Conservation (phyloP, 2,329 filamentous ascomycete species). For the Periconia sp. region DNA sequence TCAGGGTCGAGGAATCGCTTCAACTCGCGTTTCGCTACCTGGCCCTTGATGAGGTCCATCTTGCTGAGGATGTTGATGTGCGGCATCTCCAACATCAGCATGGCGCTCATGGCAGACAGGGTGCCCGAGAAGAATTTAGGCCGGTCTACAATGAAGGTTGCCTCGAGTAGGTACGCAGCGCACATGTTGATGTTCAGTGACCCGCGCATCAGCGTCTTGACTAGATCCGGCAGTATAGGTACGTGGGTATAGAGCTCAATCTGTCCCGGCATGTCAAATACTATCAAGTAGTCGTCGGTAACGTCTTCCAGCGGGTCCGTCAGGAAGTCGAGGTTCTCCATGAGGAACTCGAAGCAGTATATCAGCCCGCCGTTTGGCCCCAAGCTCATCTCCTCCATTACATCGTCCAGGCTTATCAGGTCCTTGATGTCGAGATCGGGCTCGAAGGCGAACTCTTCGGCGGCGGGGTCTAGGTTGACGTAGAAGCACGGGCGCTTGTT, state of each 20-base stretch:
- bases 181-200: constrained; percentile 89
- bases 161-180: constrained; percentile 92
- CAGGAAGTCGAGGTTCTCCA: constrained; percentile 92
- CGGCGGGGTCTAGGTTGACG: constrained; percentile 96
- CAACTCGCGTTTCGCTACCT: constrained; percentile 84
- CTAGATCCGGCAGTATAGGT: constrained; percentile 84
- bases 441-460: constrained; percentile 88
- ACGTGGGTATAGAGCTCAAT: constrained; percentile 99
- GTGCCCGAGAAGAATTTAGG: constrained; percentile 98
- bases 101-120: constrained; percentile 95
- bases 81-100: constrained; percentile 97
- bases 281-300: constrained; percentile 94
- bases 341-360: constrained; percentile 95
- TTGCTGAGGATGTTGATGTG: constrained; percentile 97
- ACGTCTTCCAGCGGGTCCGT: constrained; percentile 82
- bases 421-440: constrained; percentile 96
- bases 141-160: constrained; percentile 92
- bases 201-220: constrained; percentile 81
- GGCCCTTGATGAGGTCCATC: constrained; percentile 94
- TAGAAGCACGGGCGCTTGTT: constrained; percentile 96
- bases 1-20: constrained; percentile 92
- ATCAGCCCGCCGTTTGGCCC: constrained; percentile 93
- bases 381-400: constrained; percentile 92
- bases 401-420: constrained; percentile 89
- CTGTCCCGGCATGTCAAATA: constrained; percentile 98